These are phyloP conservation scores for Fusarium guadeloupense DNA, from an alignment of 2,329 filamentous ascomycete species.

Conservation along the genomic window DNA sequence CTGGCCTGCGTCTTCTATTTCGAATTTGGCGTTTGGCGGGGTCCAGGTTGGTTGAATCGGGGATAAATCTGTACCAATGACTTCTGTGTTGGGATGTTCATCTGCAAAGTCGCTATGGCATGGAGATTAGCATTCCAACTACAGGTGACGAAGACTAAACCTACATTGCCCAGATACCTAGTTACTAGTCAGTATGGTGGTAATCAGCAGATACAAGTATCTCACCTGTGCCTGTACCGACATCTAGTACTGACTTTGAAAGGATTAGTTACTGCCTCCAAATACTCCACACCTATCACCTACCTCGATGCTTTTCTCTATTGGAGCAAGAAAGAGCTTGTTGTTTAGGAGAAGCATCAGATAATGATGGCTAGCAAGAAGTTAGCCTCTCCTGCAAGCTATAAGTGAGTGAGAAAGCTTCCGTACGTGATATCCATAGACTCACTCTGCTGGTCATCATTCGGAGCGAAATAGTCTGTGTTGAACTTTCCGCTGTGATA, in stretches of 20 bases:
- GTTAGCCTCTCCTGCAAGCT: neutral
- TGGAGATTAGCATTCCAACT: neutral
- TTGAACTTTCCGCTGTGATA: slow-evolving; percentile 16
- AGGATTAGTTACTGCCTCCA: neutral
- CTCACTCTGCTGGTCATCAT: slow-evolving; percentile 16
- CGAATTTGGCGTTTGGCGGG: slow-evolving; percentile 13
- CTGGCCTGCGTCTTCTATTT: slow-evolving; percentile 4
- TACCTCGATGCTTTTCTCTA: neutral
- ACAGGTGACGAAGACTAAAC: neutral
- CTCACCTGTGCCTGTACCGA: slow-evolving; percentile 7
- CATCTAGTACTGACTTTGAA: slow-evolving; percentile 2
- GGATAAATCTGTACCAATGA: slow-evolving; percentile 12
- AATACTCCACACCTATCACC: neutral
- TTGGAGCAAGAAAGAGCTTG: slow-evolving; percentile 6
- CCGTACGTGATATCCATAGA: slow-evolving; percentile 18
- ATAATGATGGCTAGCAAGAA: slow-evolving; percentile 2
- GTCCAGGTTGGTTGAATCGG: slow-evolving; percentile 11
- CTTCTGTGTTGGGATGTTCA: slow-evolving; percentile 2
- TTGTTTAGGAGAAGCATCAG: slow-evolving; percentile 8
- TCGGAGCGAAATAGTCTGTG: slow-evolving; percentile 15
- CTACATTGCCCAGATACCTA: slow-evolving; percentile 21
- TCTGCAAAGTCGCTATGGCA: slow-evolving; percentile 17
- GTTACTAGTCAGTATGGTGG: neutral
- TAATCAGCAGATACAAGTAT: neutral
- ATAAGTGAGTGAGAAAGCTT: neutral